Base-by-base conservation (phyloP, 2,329 filamentous ascomycete genomes). In the Colletotrichum sp. region DNA sequence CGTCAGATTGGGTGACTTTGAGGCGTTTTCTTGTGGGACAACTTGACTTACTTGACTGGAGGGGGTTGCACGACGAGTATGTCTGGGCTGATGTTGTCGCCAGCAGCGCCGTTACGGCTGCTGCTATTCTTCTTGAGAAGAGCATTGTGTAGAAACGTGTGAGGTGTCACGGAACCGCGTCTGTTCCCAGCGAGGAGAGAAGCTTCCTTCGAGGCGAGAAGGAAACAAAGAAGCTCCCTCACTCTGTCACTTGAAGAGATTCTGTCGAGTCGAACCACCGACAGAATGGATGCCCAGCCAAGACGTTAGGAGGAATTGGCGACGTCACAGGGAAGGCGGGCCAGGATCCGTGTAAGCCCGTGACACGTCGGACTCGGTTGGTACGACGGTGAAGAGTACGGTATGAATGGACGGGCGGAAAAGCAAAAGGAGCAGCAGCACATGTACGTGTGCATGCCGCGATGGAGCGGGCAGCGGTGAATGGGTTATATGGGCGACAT, bases 61-160 rank as follows among this genome's bases (percentile, higher is more conserved):
- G 77, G 24, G 85, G 85, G 69, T 87, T 87, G 78, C 85, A 87
- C 74, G 76, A 79, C 70, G 84, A 86, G 79, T 81, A 87, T 72
- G 85, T 87, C 74, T 87, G 85, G 7, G 85, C 85, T 34, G 80
- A 80, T 30, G 74, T 82, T 28, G 79, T 72, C 28, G 77, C 75
- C 30, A 80, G 65, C 48, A 83, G 73, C 55, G 83, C 78, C 55
- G 79, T 74, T 6, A 77, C 67, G 7, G 79, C 79, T 24, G 79
- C 78, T 9, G 79, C 30, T 60, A 57, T 32, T 63, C 69, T 68
- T 21, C 32, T 66, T 52, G 70, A 67, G 34, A 77, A 76, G 61
- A 76, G 48, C 75, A 78, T 77, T 18, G 26, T 68, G 36, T 65
- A 60, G 52, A 26, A 66, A 21, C 39, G 63, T 64, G 30, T 61